Evolutionary conservation across 1,284 basidiomycete species (phyloP).

Genomic region (Kwoniella shivajii): DNA sequence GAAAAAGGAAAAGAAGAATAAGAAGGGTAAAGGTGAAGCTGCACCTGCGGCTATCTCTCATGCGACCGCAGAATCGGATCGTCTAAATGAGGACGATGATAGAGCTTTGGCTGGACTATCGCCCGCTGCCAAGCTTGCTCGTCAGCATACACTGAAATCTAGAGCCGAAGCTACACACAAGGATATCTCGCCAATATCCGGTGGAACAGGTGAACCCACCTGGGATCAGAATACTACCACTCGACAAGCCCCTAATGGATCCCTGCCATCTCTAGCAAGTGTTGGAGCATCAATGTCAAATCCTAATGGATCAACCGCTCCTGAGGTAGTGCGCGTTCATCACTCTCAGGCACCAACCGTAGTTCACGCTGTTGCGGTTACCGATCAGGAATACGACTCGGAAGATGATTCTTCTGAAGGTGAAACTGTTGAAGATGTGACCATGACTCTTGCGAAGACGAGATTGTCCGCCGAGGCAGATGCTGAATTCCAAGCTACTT

Average conservation of each 20-base stretch:
- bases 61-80: conserved; percentile 82
- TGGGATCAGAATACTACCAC: conserved; percentile 82
- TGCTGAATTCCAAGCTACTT: conserved; percentile 60
- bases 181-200: conserved; percentile 27
- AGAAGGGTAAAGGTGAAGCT: conserved; percentile 56
- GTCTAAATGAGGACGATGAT: conserved; percentile 55
- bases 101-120: conserved; percentile 74
- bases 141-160: conserved; percentile 73
- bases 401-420: conserved; percentile 60
- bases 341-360: conserved; percentile 32
- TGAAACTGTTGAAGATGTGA: conserved; percentile 65
- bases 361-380: conserved; percentile 52
- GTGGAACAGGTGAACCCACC: conserved; percentile 50
- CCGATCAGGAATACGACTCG: conserved; percentile 63
- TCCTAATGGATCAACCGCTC: conserved; percentile 7
- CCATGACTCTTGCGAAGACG: conserved; percentile 59
- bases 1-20: conserved; percentile 57
- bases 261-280: conserved; percentile 14
- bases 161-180: conserved; percentile 67
- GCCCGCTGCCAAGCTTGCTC: conserved; percentile 86
- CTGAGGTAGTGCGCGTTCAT: conserved; percentile 34
- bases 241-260: conserved; percentile 37
- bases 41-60: conserved; percentile 77
- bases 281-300: conserved; percentile 53
- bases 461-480: conserved; percentile 44